Conservation (phyloP, 495 filamentous ascomycete species). For the Parathielavia appendiculata region DNA sequence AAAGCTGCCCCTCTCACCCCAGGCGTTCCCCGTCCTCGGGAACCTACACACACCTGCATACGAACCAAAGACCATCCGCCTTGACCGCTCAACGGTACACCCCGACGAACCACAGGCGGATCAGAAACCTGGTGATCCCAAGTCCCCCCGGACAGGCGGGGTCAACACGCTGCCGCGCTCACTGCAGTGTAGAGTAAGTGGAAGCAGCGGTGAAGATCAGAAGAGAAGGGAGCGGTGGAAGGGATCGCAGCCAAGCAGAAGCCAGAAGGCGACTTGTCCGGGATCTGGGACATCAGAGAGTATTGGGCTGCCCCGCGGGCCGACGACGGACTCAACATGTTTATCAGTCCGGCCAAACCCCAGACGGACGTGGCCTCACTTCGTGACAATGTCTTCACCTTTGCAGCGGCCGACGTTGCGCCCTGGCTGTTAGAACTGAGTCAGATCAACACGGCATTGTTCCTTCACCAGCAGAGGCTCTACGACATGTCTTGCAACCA, state of each 20-base stretch:
- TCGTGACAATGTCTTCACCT: constrained; percentile 5
- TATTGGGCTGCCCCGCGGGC: background rate
- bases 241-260: constrained; percentile 4
- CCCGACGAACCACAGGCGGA: constrained; percentile 13
- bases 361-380: constrained; percentile 4
- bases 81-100: constrained; percentile 21
- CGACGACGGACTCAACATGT: constrained; percentile 12
- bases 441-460: constrained; percentile 5
- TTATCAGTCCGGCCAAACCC: constrained; percentile 20
- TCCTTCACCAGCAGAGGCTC: constrained; percentile 8
- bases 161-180: background rate
- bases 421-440: constrained; percentile 6
- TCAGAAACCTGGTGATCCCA: constrained; percentile 14
- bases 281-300: background rate
- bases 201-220: constrained; percentile 14
- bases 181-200: background rate
- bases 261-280: background rate
- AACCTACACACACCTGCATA: constrained; percentile 25
- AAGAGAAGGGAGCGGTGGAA: constrained; percentile 4
- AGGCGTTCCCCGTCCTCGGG: constrained; percentile 19
- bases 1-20: constrained; percentile 1
- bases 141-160: constrained; percentile 3
- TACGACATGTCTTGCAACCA: constrained; percentile 16
- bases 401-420: constrained; percentile 1
- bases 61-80: constrained; percentile 16